Percentiles rank a stretch among this genome's conserved stretches.
Evolutionary conservation across 2,329 filamentous ascomycete species (phyloP).

Genomic region (Aspergillus sp.): DNA sequence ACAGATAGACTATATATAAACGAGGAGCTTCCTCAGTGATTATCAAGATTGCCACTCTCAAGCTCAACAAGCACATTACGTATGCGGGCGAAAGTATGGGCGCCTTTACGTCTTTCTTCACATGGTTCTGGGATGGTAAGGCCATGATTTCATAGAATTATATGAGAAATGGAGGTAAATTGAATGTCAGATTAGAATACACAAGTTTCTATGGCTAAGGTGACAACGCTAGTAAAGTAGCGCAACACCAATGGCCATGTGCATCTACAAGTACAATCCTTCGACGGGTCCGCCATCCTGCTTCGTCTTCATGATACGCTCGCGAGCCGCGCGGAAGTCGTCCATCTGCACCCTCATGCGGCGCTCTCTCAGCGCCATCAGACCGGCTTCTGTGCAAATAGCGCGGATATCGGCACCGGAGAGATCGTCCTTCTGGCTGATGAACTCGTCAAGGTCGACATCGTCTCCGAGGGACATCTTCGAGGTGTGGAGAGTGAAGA

Average conservation of each 20-base stretch:
- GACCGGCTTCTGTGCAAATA: conserved; percentile 94
- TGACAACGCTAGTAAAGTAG: conserved; percentile 12
- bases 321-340: conserved; percentile 88
- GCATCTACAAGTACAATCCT: conserved; percentile 87
- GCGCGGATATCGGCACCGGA: conserved; percentile 98
- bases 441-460: conserved; percentile 98
- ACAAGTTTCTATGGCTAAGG: conserved; percentile 13
- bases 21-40: no score
- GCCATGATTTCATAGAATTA: neutral
- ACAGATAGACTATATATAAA: no score
- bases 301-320: conserved; percentile 97
- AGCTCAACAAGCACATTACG: no score
- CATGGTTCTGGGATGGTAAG: no score
- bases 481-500: conserved; percentile 94
- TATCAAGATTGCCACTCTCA: no score
- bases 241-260: conserved; percentile 12
- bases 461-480: conserved; percentile 98
- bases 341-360: conserved; percentile 99
- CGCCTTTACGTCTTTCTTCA: no score
- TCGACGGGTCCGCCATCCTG: conserved; percentile 91
- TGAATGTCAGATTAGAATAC: conserved; percentile 24
- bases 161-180: neutral
- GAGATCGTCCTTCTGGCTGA: conserved; percentile 96
- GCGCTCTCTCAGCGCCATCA: conserved; percentile 89
- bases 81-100: no score